Percentiles rank a stretch among this genome's conserved stretches.
Conservation (phyloP, 441 rosid species). For the Viola pubescens region DNA sequence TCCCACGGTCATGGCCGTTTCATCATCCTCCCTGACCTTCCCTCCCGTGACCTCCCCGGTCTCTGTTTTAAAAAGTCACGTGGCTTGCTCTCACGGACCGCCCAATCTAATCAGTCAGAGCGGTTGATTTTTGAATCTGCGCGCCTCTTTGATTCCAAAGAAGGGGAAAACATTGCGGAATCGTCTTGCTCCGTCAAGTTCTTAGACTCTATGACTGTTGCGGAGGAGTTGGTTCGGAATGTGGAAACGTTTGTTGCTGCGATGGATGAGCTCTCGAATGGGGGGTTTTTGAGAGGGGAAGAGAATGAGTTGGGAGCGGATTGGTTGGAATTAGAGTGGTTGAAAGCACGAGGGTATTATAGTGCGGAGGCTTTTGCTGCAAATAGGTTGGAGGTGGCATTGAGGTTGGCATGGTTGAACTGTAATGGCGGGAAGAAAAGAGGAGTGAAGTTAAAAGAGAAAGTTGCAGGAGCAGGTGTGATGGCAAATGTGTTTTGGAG, state of each 20-base stretch:
- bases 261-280: conserved; percentile 67
- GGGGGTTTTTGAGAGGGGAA: conserved; percentile 75
- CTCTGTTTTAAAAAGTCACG: conserved; percentile 74
- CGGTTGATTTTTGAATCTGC: conserved; percentile 48
- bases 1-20: conserved; percentile 62
- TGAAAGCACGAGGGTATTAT: conserved; percentile 86
- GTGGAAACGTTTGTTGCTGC: conserved; percentile 59
- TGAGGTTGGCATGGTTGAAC: conserved; percentile 90
- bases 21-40: conserved; percentile 84
- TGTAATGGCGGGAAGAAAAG: conserved; percentile 53
- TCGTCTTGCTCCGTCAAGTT: conserved; percentile 46
- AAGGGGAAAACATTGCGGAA: conserved; percentile 50
- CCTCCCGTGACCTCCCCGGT: conserved; percentile 57
- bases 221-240: conserved; percentile 47
- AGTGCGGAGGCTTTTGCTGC: conserved; percentile 76
- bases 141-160: conserved; percentile 56
- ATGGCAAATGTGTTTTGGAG: conserved; percentile 86
- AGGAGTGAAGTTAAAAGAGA: conserved; percentile 83
- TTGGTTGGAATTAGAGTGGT: conserved; percentile 89
- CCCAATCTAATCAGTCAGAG: conserved; percentile 47
- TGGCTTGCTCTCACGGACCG: conserved; percentile 65
- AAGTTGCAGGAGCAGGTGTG: conserved; percentile 41
- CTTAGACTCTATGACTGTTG: conserved; percentile 60
- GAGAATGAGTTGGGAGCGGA: conserved; percentile 58
- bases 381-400: conserved; percentile 73